Evolutionary conservation across 1,284 basidiomycete genomes (phyloP).

Genomic region (Sporisorium iseilematis-ciliati): DNA sequence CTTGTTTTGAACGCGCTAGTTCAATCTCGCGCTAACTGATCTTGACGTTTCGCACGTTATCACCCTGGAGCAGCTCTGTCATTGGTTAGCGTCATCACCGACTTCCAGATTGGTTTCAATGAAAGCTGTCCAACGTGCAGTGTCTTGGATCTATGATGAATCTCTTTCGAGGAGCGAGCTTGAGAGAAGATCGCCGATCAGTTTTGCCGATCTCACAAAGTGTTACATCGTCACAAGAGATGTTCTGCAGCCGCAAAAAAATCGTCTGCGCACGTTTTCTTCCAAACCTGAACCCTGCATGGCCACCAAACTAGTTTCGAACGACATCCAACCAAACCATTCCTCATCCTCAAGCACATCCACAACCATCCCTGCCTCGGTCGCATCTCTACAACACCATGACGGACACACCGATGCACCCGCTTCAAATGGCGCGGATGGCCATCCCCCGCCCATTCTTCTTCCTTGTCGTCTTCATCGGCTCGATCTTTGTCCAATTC

Average conservation of each 20-base stretch:
- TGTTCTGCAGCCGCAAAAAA: not conserved
- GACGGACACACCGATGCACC: slow-evolving; percentile 15
- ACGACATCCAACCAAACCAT: not conserved
- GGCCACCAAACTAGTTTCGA: not conserved
- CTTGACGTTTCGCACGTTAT: no score
- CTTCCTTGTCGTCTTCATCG: slow-evolving; percentile 37
- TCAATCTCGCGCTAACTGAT: no score
- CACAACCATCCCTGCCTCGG: not conserved
- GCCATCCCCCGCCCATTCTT: slow-evolving; percentile 44
- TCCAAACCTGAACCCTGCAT: not conserved
- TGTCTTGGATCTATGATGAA: not conserved
- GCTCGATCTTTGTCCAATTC: slow-evolving; percentile 37
- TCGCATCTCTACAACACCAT: slow-evolving; percentile 4
- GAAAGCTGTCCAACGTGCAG: not conserved
- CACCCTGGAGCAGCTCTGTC: no score
- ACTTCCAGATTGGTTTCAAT: no score
- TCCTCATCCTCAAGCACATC: not conserved
- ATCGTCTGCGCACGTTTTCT: slow-evolving; percentile 1
- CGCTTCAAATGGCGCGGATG: slow-evolving; percentile 31
- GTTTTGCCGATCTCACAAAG: not conserved
- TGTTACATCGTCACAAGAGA: not conserved
- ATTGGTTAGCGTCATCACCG: no score
- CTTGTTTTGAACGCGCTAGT: no score
- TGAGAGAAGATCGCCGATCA: no score
- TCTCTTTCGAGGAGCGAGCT: not conserved